Evolutionary conservation across 305 asterid species (phyloP).

Genomic region (Fraxinus baroniana): DNA sequence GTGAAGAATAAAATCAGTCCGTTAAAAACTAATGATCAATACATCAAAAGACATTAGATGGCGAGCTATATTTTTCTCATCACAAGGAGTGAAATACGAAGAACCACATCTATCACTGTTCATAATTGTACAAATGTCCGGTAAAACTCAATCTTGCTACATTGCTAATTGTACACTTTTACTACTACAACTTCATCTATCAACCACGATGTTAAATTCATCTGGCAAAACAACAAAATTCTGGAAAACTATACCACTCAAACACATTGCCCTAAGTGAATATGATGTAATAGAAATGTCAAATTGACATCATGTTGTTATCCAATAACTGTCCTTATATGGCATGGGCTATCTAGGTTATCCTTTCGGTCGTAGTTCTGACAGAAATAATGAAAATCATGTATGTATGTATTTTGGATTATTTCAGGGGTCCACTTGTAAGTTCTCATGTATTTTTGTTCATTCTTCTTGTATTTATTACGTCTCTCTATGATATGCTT

Average conservation of each 20-base stretch:
- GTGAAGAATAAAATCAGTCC: neutral
- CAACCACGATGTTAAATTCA: no score
- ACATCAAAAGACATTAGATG: no score
- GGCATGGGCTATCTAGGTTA: conserved; percentile 41
- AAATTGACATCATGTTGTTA: conserved; percentile 56
- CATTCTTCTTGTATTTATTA: conserved; percentile 6
- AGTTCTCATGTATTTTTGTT: neutral
- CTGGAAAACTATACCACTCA: no score
- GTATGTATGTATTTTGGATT: neutral
- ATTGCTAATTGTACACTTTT: no score
- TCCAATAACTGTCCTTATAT: conserved; percentile 35
- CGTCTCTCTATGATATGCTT: conserved; percentile 19
- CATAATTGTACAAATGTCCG: no score
- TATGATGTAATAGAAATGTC: conserved; percentile 63
- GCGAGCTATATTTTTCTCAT: no score
- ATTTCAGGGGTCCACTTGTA: conserved; percentile 16
- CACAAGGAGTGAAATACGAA: no score
- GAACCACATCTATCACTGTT: no score
- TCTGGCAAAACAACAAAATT: no score
- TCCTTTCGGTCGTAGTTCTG: conserved; percentile 35
- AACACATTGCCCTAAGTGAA: neutral
- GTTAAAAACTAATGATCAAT: no score
- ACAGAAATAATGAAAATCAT: conserved; percentile 16
- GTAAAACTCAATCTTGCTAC: no score
- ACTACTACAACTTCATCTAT: no score